phyloP scores from a whole-genome alignment of 2,329 filamentous ascomycete species.

The Claviceps cyperi region DNA sequence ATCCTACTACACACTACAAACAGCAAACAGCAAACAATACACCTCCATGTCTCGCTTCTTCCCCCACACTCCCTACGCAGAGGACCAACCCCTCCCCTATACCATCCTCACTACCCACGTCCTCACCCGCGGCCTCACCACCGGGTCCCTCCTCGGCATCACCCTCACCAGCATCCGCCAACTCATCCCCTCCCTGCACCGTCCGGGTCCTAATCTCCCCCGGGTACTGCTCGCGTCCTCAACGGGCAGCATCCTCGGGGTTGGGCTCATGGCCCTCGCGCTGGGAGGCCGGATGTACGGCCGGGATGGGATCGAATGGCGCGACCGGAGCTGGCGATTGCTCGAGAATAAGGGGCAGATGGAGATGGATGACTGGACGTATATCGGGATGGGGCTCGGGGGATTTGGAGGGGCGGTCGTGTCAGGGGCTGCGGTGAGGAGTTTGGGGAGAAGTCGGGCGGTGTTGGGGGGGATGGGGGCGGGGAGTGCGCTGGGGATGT shows the following conservation, averaged over 20 bases:
- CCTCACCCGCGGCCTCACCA: conserved; percentile 38
- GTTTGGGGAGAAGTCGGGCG: conserved; percentile 22
- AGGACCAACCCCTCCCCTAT: conserved; percentile 43
- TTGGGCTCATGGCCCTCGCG: conserved; percentile 28
- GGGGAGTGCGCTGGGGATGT: conserved; percentile 34
- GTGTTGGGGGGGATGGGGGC: conserved; percentile 29
- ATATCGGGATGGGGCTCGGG: conserved; percentile 24
- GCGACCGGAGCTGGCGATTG: conserved; percentile 47
- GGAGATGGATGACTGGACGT: conserved; percentile 40
- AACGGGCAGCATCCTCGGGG: conserved; percentile 29
- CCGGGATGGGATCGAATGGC: conserved; percentile 46
- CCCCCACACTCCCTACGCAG: conserved; percentile 42
- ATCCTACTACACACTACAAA: too few relatives aligned
- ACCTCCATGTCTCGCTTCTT: conserved; percentile 37
- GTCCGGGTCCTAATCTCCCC: conserved; percentile 12
- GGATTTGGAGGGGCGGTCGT: conserved; percentile 20
- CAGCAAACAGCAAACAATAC: too few relatives aligned
- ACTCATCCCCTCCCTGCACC: conserved; percentile 15
- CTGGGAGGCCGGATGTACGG: conserved; percentile 38
- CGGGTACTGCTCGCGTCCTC: conserved; percentile 25
- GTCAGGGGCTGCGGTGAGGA: conserved; percentile 11
- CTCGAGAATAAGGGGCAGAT: conserved; percentile 42
- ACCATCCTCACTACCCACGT: conserved; percentile 46
- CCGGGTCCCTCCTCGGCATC: conserved; percentile 34
- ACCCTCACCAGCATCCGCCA: conserved; percentile 21